These are phyloP conservation scores for Sorghum bicolor DNA, from an alignment of 176 grass and related monocot genomes.

Conservation along the genomic window Sorghum_bicolor_NCBIv3 NC_012873.2:5540501-5541000, in stretches of 20 bases:
- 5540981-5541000: slow-evolving; percentile 15
- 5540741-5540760: slow-evolving; percentile 91
- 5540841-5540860: background rate
- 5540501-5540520: slow-evolving; percentile 3
- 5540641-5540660: background rate
- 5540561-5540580: slow-evolving; percentile 12
- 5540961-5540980: slow-evolving; percentile 67
- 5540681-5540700: slow-evolving; percentile 34
- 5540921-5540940: slow-evolving; percentile 70
- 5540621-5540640: background rate
- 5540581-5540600: slow-evolving; percentile 1
- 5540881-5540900: slow-evolving; percentile 89
- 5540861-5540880: slow-evolving; percentile 14
- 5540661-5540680: slow-evolving; percentile 11
- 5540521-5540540: background rate
- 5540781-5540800: slow-evolving; percentile 93
- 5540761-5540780: slow-evolving; percentile 99
- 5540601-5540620: slow-evolving; percentile 18
- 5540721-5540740: slow-evolving; percentile 99
- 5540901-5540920: slow-evolving; percentile 93
- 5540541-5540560: slow-evolving; percentile 12
- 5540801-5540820: slow-evolving; percentile 44
- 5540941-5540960: slow-evolving; percentile 77
- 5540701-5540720: slow-evolving; percentile 99
- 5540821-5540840: slow-evolving; percentile 15